Conservation (phyloP, 73 alveolate species). For the Paramecium sexaurelia region DNA sequence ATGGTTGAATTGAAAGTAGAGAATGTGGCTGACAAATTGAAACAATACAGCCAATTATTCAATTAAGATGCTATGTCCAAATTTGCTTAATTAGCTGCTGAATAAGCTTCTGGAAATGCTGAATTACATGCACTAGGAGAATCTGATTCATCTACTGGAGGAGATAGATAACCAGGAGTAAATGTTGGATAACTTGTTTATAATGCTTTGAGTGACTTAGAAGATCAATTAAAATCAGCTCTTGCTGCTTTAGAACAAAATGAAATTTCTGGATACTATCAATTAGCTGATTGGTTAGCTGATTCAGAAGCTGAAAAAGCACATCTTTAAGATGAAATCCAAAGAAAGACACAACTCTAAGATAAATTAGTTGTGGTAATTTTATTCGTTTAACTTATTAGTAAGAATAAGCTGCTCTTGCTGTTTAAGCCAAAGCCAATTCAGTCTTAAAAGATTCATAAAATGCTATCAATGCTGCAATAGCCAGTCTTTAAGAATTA, state of each 20-base stretch:
- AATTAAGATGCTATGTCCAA: constrained; percentile 43
- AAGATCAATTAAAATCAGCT: constrained; percentile 46
- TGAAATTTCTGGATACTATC: constrained; percentile 50
- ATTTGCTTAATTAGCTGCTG: constrained; percentile 43
- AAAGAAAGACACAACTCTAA: constrained; percentile 40
- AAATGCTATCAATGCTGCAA: constrained; percentile 51
- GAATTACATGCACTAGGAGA: constrained; percentile 54
- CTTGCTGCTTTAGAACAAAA: constrained; percentile 16
- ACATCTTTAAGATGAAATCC: constrained; percentile 57
- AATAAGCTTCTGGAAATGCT: constrained; percentile 59
- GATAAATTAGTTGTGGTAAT: constrained; percentile 58
- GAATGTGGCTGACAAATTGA: constrained; percentile 47
- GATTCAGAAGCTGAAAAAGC: constrained; percentile 51
- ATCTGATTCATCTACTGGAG: neutral
- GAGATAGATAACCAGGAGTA: constrained; percentile 47
- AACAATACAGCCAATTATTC: constrained; percentile 31
- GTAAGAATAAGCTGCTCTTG: constrained; percentile 64
- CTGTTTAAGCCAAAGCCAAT: constrained; percentile 49
- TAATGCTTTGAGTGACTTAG: constrained; percentile 21
- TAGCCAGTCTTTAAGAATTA: neutral
- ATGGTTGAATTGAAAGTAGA: constrained; percentile 52
- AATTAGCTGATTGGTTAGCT: constrained; percentile 62
- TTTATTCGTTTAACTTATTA: neutral
- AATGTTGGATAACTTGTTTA: constrained; percentile 50
- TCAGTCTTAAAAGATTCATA: constrained; percentile 48